Evolutionary conservation across 164 flowering plant genomes (phyloP), one percentile per base, ranked within the genome.

Genomic region (Tetracentron sinense): DNA sequence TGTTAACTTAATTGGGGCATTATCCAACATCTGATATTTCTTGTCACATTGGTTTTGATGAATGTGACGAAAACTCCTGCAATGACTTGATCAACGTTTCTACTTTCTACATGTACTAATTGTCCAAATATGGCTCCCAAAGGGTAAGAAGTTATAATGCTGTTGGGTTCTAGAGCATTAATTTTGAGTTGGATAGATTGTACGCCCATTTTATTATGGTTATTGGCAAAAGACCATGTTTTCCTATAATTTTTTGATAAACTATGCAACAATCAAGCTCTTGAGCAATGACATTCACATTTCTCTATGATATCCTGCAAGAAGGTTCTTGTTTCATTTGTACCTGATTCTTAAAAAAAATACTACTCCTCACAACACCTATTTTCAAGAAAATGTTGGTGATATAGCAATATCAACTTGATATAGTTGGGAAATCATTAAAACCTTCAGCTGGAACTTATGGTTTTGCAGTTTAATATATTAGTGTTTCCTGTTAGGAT

Each of bases 51-150:
- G 62, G 57, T 56, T 42, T 26, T 17, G 51, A 72, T 56, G 76
- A 62, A 22, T 28, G n/a, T 49, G 62, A 68, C 61, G 81, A 72
- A 67, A 63, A 66, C 31, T 58, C 48, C 8, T 10, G n/a, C 27
- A 78, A 77, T 60, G 87, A 82, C 66, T 89, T 89, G 66, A 70
- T 71, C 72, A 76, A 79, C 60, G 99, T 89, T 75, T 92, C 96
- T 8, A 80, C 92, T 89, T 75, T 92, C 96, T 8, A 80, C 92
- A 96, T 94, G 99, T 74, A 85, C 96, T 16, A 84, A 94, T 57
- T 94, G 99, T 66, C 99, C 99, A 57, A 72, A 86, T 80, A 76
- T 94, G 78, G 87, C 75, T 69, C 98, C 97, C 30, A 83, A 82
- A 71, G 97, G 98, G 98, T 94, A 78, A 81, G 79, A 56, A 1